Evolutionary conservation across 1,139 yeast species (phyloP), one percentile per base, ranked within the genome.

Genomic region (Suhomyces taliae): DNA sequence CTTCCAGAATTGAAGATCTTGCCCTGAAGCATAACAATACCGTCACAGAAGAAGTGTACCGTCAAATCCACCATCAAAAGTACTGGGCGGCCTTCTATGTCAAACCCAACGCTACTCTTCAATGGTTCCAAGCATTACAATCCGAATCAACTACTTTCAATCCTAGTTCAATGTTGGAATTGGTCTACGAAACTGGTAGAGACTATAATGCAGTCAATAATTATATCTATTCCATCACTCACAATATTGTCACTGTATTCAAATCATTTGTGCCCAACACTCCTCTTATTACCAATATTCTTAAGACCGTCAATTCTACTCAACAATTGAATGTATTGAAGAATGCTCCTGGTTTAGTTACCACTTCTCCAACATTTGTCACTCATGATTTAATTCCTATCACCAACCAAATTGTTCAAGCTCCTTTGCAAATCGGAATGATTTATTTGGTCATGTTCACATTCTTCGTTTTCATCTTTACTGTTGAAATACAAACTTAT

Each of bases 401-500:
- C 1, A 44, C 50, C 1, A 50, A 61, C 34, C 61, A 57, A 36
- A 57, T 66, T 9, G 60, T 56, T 37, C 67, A 60, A 43, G 73
- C 71, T 8, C 69, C 72, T 0, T 55, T 67, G 15, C 69, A 67
- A 45, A 53, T 68, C n/a, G 74, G 71, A 0, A 52, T 66, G 12
- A 62, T 69, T 34, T 68, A 69, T 52, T 55, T 66, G 52, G 64
- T 66, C 36, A 53, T 67, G 9, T 67, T 67, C 53, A 55, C 70
- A 7, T 69, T 69, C 45, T 68, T 67, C 59, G 68, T 62, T 50
- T 68, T 67, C 38, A 45, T 67, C 26, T 64, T 67, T 50, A 55
- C 65, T 38, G 47, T 59, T 33, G 59, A 61, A 29, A 58, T 67
- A 44, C 70, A 68, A 38, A 52, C 55, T 52, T 62, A 55, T 40